Conservation (phyloP, 2,329 filamentous ascomycete species). For the Scedosporium minutisporum region DNA sequence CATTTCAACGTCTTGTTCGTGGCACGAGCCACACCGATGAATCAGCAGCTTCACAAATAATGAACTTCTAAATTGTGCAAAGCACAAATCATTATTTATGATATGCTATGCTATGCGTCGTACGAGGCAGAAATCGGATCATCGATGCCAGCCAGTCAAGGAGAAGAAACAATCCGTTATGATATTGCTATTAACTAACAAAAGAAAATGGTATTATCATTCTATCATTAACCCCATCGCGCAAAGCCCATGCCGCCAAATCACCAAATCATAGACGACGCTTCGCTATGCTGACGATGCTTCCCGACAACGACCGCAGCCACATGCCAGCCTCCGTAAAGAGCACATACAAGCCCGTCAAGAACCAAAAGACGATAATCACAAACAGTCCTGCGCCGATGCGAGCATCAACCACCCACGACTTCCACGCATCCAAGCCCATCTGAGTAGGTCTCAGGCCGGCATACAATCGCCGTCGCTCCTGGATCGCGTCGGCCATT, state of each 20-base stretch:
- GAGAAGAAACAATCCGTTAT: not conserved
- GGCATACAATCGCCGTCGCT: slow-evolving; percentile 18
- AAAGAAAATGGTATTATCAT: not conserved
- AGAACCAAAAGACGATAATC: slow-evolving; percentile 38
- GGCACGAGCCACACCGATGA: too few species aligned
- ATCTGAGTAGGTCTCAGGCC: not conserved
- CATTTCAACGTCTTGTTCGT: not conserved
- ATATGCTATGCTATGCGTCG: too few species aligned
- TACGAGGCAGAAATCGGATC: too few species aligned
- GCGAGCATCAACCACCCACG: slow-evolving; percentile 30
- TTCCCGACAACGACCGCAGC: slow-evolving; percentile 8
- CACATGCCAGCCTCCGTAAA: slow-evolving; percentile 37
- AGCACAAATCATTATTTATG: too few species aligned
- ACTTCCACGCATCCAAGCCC: not conserved
- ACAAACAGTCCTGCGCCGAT: slow-evolving; percentile 34
- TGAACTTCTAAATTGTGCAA: too few species aligned
- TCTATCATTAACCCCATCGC: slow-evolving; percentile 3
- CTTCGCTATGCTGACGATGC: not conserved
- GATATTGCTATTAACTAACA: too few species aligned
- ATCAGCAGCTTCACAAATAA: too few species aligned
- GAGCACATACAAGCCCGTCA: slow-evolving; percentile 37
- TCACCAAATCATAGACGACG: slow-evolving; percentile 3
- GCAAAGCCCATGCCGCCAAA: too few species aligned
- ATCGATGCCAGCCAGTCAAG: not conserved
- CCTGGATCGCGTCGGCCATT: slow-evolving; percentile 44